Conservation (phyloP, 805 yeast species). For the Wickerhamiella cacticola region DNA sequence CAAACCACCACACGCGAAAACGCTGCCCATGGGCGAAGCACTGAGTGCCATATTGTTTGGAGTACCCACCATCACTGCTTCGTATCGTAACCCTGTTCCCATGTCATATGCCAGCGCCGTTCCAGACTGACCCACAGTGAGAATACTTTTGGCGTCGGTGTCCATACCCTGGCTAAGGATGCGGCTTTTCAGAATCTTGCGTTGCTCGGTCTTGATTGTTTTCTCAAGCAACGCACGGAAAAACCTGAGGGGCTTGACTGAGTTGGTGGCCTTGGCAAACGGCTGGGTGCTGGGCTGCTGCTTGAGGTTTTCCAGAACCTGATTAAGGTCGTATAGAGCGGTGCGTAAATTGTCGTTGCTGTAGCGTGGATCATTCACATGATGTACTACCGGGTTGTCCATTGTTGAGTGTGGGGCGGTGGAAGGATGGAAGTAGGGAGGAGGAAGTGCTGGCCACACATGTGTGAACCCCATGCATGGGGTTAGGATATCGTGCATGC, state of each 20-base stretch:
- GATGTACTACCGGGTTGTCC: background rate
- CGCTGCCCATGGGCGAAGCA: slow-evolving; percentile 14
- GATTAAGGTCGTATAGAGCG: background rate
- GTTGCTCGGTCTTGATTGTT: background rate
- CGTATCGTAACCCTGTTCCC: slow-evolving; percentile 16
- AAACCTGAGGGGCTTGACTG: background rate
- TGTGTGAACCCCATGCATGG: background rate
- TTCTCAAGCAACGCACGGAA: background rate
- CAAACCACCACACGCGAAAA: slow-evolving; percentile 20
- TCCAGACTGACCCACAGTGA: slow-evolving; percentile 17
- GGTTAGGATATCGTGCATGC: background rate
- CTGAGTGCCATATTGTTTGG: slow-evolving; percentile 16
- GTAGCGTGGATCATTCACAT: background rate
- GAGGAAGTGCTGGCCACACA: too few species aligned
- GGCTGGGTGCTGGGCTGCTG: background rate
- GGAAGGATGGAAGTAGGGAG: too few species aligned
- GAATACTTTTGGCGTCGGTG: background rate
- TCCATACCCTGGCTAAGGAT: background rate
- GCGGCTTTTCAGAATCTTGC: background rate
- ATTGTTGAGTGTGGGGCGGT: background rate
- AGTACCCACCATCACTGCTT: slow-evolving; percentile 16
- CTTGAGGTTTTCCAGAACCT: slow-evolving; percentile 1
- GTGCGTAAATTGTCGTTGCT: background rate
- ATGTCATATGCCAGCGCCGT: slow-evolving; percentile 18
- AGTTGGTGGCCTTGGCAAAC: background rate